Evolutionary conservation across 2,329 filamentous ascomycete species (phyloP).

Genomic region (Neonectria ditissima): DNA sequence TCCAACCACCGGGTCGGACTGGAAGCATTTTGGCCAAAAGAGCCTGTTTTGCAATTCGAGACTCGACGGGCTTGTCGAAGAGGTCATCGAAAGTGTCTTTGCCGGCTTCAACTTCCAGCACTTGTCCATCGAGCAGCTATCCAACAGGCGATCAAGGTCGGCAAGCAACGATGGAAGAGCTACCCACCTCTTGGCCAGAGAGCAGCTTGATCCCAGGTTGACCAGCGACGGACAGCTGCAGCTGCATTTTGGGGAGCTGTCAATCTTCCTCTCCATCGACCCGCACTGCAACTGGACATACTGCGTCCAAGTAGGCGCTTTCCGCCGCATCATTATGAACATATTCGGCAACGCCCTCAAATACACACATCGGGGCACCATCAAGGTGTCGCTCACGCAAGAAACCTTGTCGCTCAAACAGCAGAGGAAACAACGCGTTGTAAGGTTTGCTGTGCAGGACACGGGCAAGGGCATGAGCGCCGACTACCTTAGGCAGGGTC

Average conservation of each 20-base stretch:
- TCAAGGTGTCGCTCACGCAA: slow-evolving; percentile 47
- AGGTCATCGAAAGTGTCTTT: slow-evolving; percentile 61
- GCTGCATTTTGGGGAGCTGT: slow-evolving; percentile 40
- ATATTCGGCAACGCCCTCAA: slow-evolving; percentile 73
- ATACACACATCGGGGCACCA: slow-evolving; percentile 59
- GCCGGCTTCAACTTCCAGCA: slow-evolving; percentile 57
- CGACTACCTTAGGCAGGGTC: slow-evolving; percentile 68
- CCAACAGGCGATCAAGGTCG: slow-evolving; percentile 21
- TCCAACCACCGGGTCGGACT: no score
- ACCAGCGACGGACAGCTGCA: not conserved
- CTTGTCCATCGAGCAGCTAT: slow-evolving; percentile 36
- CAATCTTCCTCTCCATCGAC: slow-evolving; percentile 54
- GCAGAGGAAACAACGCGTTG: slow-evolving; percentile 22
- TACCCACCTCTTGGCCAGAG: slow-evolving; percentile 48
- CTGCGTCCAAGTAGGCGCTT: slow-evolving; percentile 63
- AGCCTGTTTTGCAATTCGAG: slow-evolving; percentile 43
- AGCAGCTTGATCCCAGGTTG: slow-evolving; percentile 31
- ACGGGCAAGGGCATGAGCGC: slow-evolving; percentile 74
- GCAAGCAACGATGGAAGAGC: slow-evolving; percentile 25
- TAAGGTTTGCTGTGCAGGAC: slow-evolving; percentile 66
- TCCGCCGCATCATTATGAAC: slow-evolving; percentile 70
- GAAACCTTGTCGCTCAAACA: slow-evolving; percentile 8
- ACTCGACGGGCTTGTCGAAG: slow-evolving; percentile 57
- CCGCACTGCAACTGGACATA: slow-evolving; percentile 63
- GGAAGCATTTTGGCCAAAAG: slow-evolving; percentile 19